Conservation (phyloP, 768 basidiomycete species). For the Xanthoconium purpureum region DNA sequence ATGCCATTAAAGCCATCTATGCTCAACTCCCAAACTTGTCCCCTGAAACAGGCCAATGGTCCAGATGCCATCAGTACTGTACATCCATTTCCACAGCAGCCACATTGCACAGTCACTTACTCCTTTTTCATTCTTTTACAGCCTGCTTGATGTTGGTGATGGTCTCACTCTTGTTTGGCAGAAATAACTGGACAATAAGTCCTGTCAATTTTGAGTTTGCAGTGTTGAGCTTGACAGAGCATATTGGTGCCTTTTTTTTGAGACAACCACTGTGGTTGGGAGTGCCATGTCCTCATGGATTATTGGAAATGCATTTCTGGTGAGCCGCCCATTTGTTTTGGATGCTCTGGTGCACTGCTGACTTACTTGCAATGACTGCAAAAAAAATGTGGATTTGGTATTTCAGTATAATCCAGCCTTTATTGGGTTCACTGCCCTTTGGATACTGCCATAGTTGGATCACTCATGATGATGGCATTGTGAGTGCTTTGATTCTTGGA, state of each 20-base stretch:
- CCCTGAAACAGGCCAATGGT: constrained; percentile 34
- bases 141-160: constrained; percentile 38
- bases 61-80: constrained; percentile 51
- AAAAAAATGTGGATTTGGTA: constrained; percentile 59
- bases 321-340: constrained; percentile 4
- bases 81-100: constrained; percentile 4
- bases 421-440: constrained; percentile 50
- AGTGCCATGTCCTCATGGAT: constrained; percentile 45
- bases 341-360: no score
- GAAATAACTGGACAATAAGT: constrained; percentile 45
- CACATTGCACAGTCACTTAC: neutral
- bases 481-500: constrained; percentile 4
- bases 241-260: constrained; percentile 57
- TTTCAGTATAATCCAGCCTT: constrained; percentile 48
- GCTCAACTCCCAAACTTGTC: constrained; percentile 42
- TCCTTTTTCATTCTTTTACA: neutral
- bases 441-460: neutral
- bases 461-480: neutral
- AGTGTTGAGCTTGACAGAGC: constrained; percentile 36
- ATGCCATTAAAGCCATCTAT: constrained; percentile 41
- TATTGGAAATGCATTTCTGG: constrained; percentile 50
- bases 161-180: constrained; percentile 44
- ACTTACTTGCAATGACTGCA: neutral
- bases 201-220: constrained; percentile 47
- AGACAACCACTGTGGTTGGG: constrained; percentile 28